Base-by-base conservation (phyloP, 192 early-diverging fungal species). In the Coemansia sp. region DNA sequence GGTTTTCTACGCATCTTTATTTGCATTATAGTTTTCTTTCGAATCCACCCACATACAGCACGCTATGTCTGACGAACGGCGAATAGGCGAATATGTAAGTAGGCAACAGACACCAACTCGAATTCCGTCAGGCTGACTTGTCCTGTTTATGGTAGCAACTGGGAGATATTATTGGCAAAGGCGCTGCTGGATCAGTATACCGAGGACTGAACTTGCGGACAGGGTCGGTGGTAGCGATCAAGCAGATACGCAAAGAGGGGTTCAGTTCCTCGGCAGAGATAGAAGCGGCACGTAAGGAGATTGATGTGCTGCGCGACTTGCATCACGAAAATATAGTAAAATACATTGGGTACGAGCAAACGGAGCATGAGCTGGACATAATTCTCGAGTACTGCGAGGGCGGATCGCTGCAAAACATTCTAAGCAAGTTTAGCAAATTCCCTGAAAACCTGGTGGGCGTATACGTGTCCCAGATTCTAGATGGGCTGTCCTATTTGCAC, bases 361-460 rank as follows among this genome's bases (percentile, higher is more conserved):
- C 83, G 0, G 81, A 82, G 14, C 77, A 83, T 12, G 69, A 64
- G 40, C 82, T 93, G 38, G 90, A 92, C 76, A 88, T 94, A 16
- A 91, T 96, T 49, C 71, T 96, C 14, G 92, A 96, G 64, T 81
- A 83, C 48, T 89, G 87, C 53, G 87, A 89, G 57, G 86, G 85
- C 56, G 87, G 87, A 30, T 89, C 87, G 37, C 56, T 89, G 40
- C 83, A 86, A 31, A 85, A 72, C 57, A 76, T 89, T 23, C 80
- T 83, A 57, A 83, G 83, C 56, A 86, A 85, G 72, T 89, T 87
- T 60, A 85, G 85, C 64, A 82, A 83, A 58, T 80, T 87, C 46
- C 87, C 87, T 5, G 87, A 89, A 48, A 80, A 84, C 40, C 64
- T 89, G 20, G 83, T 87, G 15, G 86, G 84, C 12, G 82, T 85